Evolutionary conservation across 2,329 filamentous ascomycete genomes (phyloP), one percentile per base, ranked within the genome.

Genomic region (Aspergillus sp.): DNA sequence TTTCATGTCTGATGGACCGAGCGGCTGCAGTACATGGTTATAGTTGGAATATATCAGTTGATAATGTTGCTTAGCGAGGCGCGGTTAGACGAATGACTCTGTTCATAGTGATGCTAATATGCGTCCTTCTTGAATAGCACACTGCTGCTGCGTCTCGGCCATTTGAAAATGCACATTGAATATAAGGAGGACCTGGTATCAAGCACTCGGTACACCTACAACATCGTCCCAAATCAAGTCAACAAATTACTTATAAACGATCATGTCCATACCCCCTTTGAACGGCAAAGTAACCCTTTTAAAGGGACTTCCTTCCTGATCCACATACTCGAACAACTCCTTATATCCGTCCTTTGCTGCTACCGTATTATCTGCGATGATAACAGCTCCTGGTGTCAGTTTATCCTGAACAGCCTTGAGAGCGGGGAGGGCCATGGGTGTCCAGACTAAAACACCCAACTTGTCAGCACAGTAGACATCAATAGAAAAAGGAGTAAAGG

Each of bases 321-420:
- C 10, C 22, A 47, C 2, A 26, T 57, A 54, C 6, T 45, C 55
- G 3, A 57, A 31, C n/a, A 57, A 20, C 11, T 57, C 50, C 50
- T 54, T 39, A 46, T 86, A 86, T 1, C 76, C 70, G 2, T 69
- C 61, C 0, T 68, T 74, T 0, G 75, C 69, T 1, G 71, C 71
- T 12, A 77, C 70, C 0, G 75, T 78, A 58, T 86, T 86, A 62
- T 86, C 83, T 0, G 73, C 70, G 0, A 85, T 69, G 1, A 86
- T 72, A 9, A 84, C 70, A 0, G 82, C 80, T 0, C 84, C 83
- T 2, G 68, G 65, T 54, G 72, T 77, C 51, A 86, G 65, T 7
- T 71, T 75, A 1, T 81, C 78, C 53, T 79, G 71, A 2, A 85
- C 72, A 0, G 81, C 65, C 57, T 78, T 75, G 16, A 87, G 71